phyloP scores from a whole-genome alignment of 2,329 filamentous ascomycete genomes.

The Fusarium albosuccineum region DNA sequence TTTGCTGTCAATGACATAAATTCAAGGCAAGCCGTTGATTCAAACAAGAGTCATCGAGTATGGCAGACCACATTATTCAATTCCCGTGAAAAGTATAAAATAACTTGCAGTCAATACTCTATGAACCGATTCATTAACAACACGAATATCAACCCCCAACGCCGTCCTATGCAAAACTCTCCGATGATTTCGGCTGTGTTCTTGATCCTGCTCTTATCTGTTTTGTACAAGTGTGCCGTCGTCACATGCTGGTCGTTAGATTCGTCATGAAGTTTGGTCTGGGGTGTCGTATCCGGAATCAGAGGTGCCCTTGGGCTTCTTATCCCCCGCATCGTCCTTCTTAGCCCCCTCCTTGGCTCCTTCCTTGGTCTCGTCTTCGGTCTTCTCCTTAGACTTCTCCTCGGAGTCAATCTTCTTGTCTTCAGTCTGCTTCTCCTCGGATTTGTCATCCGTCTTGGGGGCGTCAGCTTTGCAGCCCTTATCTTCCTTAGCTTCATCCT shows the following conservation, averaged over 20 bases:
- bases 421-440: constrained; percentile 13
- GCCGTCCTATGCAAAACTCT: constrained; percentile 20
- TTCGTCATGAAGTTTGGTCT: constrained; percentile 34
- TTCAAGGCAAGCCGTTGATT: background rate
- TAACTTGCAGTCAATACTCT: background rate
- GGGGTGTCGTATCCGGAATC: constrained; percentile 53
- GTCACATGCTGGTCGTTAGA: constrained; percentile 15
- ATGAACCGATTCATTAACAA: background rate
- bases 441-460: constrained; percentile 18
- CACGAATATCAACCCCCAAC: constrained; percentile 19
- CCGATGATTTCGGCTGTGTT: background rate
- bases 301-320: constrained; percentile 48
- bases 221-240: constrained; percentile 9
- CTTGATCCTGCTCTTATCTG: background rate
- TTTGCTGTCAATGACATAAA: background rate
- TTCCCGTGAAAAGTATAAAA: background rate
- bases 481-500: constrained; percentile 37
- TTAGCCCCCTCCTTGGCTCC: constrained; percentile 12
- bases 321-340: constrained; percentile 8
- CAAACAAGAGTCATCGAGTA: background rate
- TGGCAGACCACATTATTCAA: background rate
- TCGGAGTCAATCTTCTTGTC: constrained; percentile 9
- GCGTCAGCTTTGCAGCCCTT: constrained; percentile 14
- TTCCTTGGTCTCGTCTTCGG: constrained; percentile 23
- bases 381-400: constrained; percentile 10